These are phyloP conservation scores for Aspergillus brunneoviolaceus DNA, from an alignment of 2,329 filamentous ascomycete species.

Conservation along the genomic window DNA sequence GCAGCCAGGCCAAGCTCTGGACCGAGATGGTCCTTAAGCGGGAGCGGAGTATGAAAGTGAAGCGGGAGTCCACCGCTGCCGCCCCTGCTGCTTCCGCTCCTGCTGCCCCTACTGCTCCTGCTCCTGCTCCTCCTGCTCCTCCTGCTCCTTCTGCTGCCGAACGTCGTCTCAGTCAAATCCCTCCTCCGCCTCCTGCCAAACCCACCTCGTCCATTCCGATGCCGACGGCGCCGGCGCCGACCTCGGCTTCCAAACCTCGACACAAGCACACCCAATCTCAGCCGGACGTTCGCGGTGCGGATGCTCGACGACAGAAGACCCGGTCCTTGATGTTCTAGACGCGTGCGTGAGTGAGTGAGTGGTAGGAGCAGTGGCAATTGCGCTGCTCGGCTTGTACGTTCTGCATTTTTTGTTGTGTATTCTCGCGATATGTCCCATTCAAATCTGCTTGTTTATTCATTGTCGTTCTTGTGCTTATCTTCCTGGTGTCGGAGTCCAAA, in stretches of 20 bases:
- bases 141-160: constrained; percentile 19
- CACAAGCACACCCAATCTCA: constrained; percentile 45
- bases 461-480: constrained; percentile 1
- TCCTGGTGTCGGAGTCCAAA: constrained; percentile 15
- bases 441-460: constrained; percentile 1
- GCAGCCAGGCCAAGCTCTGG: constrained; percentile 56
- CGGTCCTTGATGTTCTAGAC: constrained; percentile 43
- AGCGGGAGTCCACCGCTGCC: constrained; percentile 21
- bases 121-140: neutral
- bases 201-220: constrained; percentile 24
- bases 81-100: neutral
- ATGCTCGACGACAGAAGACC: constrained; percentile 42
- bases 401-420: neutral
- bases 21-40: constrained; percentile 59
- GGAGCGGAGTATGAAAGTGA: constrained; percentile 40
- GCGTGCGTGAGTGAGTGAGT: neutral
- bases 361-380: neutral
- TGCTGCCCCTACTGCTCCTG: neutral
- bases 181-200: constrained; percentile 27
- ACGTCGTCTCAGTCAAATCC: constrained; percentile 21
- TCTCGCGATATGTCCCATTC: neutral
- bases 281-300: constrained; percentile 36
- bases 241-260: constrained; percentile 29
- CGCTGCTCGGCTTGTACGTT: neutral
- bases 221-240: constrained; percentile 30